phyloP scores from a whole-genome alignment of 2,329 filamentous ascomycete genomes.

The Monosporascus cannonballus region DNA sequence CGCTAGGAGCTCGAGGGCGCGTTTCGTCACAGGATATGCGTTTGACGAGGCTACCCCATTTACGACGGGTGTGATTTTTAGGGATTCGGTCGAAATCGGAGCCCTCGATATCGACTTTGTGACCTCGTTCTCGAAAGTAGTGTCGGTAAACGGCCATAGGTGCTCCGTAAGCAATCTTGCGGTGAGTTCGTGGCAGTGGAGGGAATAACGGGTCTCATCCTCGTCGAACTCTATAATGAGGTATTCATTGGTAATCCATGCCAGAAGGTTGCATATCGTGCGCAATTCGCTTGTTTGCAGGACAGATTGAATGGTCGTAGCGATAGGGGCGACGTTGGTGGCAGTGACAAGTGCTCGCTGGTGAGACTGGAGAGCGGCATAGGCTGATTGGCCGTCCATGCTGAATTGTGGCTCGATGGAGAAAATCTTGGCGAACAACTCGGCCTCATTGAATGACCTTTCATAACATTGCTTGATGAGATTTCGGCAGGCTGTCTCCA shows the following conservation, averaged over 20 bases:
- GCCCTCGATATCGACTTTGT: constrained; percentile 48
- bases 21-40: constrained; percentile 51
- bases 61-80: constrained; percentile 45
- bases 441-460: constrained; percentile 48
- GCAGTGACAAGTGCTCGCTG: constrained; percentile 47
- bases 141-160: constrained; percentile 51
- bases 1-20: constrained; percentile 50
- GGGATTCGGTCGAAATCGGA: constrained; percentile 37
- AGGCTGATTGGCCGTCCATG: constrained; percentile 42
- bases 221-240: constrained; percentile 50
- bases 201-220: constrained; percentile 44
- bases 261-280: constrained; percentile 48
- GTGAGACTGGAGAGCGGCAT: constrained; percentile 41
- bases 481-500: constrained; percentile 51
- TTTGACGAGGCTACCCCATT: constrained; percentile 48
- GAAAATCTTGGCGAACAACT: constrained; percentile 50
- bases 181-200: constrained; percentile 50
- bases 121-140: constrained; percentile 48
- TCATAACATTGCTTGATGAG: constrained; percentile 56
- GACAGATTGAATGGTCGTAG: constrained; percentile 41
- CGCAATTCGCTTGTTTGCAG: constrained; percentile 42
- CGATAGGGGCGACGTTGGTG: constrained; percentile 48
- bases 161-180: constrained; percentile 50
- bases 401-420: constrained; percentile 49
- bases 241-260: constrained; percentile 54